Evolutionary conservation across 257 asterid genomes (phyloP).

Genomic region (Lycium ferocissimum): DNA sequence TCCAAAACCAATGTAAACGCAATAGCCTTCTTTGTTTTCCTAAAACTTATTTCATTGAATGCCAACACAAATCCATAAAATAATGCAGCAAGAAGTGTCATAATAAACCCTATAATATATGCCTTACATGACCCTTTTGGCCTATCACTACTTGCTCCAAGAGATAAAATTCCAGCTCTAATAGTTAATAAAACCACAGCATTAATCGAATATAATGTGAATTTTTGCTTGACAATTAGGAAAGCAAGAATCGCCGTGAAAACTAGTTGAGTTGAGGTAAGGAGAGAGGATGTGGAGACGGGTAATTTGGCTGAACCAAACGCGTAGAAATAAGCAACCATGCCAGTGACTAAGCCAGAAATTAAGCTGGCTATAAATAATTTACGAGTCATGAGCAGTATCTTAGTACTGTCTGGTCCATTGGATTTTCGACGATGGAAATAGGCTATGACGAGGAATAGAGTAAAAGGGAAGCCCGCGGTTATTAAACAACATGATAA

Average conservation of each 20-base stretch:
- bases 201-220: constrained; percentile 32
- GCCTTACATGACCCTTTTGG: constrained; percentile 32
- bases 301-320: constrained; percentile 31
- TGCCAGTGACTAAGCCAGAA: constrained; percentile 35
- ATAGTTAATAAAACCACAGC: constrained; percentile 32
- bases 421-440: constrained; percentile 24
- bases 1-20: constrained; percentile 37
- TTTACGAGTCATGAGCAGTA: constrained; percentile 24
- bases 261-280: constrained; percentile 31
- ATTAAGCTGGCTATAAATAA: neutral
- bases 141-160: constrained; percentile 32
- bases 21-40: constrained; percentile 33
- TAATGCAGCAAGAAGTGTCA: constrained; percentile 31
- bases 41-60: constrained; percentile 29
- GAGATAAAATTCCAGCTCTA: constrained; percentile 33
- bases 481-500: constrained; percentile 29
- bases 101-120: constrained; percentile 35
- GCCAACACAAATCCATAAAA: constrained; percentile 35
- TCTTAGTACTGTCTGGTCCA: neutral
- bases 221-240: constrained; percentile 38
- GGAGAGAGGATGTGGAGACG: constrained; percentile 33
- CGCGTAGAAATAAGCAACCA: constrained; percentile 1
- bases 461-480: constrained; percentile 35
- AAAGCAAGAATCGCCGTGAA: constrained; percentile 41
- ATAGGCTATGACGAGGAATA: constrained; percentile 28